Evolutionary conservation across 495 filamentous ascomycete genomes (phyloP).

Genomic region (Oleoguttula mirabilis): DNA sequence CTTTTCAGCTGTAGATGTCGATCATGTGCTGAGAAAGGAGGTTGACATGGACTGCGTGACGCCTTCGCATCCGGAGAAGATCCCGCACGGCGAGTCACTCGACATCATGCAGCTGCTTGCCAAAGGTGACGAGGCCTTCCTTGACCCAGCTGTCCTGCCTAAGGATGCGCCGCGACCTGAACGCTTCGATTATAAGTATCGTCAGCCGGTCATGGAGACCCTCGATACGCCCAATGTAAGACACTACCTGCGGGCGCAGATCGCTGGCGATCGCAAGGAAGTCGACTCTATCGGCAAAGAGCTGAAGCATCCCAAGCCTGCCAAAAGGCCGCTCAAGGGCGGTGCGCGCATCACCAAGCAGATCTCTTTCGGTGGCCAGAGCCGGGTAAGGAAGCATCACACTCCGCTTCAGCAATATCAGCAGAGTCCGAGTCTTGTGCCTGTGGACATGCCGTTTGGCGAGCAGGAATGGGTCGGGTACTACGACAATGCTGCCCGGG

Average conservation of each 20-base stretch:
- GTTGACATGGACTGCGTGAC: slow-evolving; percentile 96
- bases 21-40: slow-evolving; percentile 86
- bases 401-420: not conserved
- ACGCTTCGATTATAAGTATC: slow-evolving; percentile 51
- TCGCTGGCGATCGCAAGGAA: slow-evolving; percentile 61
- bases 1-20: slow-evolving; percentile 91
- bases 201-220: slow-evolving; percentile 66
- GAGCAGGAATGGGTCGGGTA: too few species aligned
- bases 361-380: not conserved
- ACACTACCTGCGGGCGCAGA: slow-evolving; percentile 71
- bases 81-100: slow-evolving; percentile 73
- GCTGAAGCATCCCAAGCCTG: not conserved
- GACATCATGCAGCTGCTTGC: slow-evolving; percentile 65
- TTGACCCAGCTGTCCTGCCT: slow-evolving; percentile 53
- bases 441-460: not conserved
- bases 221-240: slow-evolving; percentile 36
- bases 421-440: not conserved
- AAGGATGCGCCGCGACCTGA: slow-evolving; percentile 39
- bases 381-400: not conserved
- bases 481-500: too few species aligned
- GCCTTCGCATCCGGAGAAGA: slow-evolving; percentile 65
- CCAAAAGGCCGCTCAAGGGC: not conserved
- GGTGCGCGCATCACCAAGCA: not conserved
- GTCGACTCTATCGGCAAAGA: slow-evolving; percentile 58
- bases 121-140: slow-evolving; percentile 48